Percentiles rank a stretch among this genome's conserved stretches.
Conservation (phyloP, 306 rosid species). For the Medicago lupulina region DNA sequence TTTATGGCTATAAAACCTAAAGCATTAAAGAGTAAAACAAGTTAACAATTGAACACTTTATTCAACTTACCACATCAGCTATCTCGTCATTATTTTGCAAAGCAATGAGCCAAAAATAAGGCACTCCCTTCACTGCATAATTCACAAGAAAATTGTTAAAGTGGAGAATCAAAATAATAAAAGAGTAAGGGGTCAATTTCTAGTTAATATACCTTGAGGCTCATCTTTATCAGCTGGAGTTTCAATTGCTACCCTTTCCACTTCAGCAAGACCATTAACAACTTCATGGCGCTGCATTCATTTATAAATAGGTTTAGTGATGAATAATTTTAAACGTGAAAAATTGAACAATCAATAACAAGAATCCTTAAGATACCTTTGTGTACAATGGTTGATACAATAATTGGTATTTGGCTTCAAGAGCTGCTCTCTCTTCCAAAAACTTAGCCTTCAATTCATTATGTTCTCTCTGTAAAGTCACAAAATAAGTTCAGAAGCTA, state of each 20-base stretch:
- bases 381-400: conserved; percentile 76
- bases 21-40: not conserved
- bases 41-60: not conserved
- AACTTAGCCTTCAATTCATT: conserved; percentile 75
- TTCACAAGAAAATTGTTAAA: not conserved
- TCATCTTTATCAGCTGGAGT: conserved; percentile 32
- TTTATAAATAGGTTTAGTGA: not conserved
- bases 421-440: conserved; percentile 82
- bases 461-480: conserved; percentile 62
- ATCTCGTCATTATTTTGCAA: conserved; percentile 75
- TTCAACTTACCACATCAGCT: conserved; percentile 65
- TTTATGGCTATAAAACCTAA: not conserved
- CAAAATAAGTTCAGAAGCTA: not conserved
- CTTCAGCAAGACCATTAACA: conserved; percentile 70
- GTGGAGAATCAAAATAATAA: conserved; percentile 1
- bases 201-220: conserved; percentile 55
- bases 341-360: not conserved
- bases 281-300: conserved; percentile 66
- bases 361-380: conserved; percentile 56
- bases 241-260: conserved; percentile 57
- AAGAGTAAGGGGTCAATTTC: too few species aligned
- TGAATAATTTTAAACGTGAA: not conserved
- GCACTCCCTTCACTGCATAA: conserved; percentile 77
- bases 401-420: conserved; percentile 83
- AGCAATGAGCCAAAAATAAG: conserved; percentile 80